Evolutionary conservation across 176 grass and related monocot species (phyloP).

Genomic region (Cenchrus purpureus): DNA sequence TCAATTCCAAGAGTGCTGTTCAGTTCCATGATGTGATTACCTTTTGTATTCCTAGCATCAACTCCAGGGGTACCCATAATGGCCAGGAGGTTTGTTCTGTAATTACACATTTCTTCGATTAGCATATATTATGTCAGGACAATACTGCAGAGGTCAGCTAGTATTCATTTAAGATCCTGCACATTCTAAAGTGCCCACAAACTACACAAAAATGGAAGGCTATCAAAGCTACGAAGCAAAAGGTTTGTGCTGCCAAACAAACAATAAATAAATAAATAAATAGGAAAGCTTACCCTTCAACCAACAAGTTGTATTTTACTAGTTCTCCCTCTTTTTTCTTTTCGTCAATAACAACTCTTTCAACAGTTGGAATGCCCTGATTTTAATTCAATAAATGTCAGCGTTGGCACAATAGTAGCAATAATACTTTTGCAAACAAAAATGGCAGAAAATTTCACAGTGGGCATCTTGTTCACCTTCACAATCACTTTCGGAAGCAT

Average conservation of each 20-base stretch:
- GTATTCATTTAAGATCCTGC: not conserved
- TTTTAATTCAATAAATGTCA: conserved; percentile 41
- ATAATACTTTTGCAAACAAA: not conserved
- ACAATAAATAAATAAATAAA: conserved; percentile 26
- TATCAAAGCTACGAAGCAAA: not conserved
- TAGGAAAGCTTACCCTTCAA: conserved; percentile 79
- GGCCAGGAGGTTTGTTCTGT: conserved; percentile 88
- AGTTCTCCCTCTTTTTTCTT: not conserved
- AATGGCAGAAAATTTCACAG: not conserved
- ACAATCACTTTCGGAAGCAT: conserved; percentile 95
- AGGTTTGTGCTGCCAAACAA: not conserved
- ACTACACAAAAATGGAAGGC: conserved; percentile 14
- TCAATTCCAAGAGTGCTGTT: conserved; percentile 81
- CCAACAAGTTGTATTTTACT: conserved; percentile 58
- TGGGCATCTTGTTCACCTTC: conserved; percentile 56
- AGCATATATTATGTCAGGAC: conserved; percentile 4
- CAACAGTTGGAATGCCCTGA: conserved; percentile 86
- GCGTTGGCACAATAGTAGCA: not conserved
- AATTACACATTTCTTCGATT: conserved; percentile 29
- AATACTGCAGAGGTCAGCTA: not conserved
- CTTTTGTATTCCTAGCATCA: conserved; percentile 73
- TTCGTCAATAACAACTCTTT: conserved; percentile 77
- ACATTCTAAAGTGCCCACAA: not conserved
- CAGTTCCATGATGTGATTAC: conserved; percentile 88
- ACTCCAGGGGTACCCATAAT: conserved; percentile 84